Base-by-base conservation (phyloP, 495 filamentous ascomycete genomes). In the Corynascus novoguineensis region DNA sequence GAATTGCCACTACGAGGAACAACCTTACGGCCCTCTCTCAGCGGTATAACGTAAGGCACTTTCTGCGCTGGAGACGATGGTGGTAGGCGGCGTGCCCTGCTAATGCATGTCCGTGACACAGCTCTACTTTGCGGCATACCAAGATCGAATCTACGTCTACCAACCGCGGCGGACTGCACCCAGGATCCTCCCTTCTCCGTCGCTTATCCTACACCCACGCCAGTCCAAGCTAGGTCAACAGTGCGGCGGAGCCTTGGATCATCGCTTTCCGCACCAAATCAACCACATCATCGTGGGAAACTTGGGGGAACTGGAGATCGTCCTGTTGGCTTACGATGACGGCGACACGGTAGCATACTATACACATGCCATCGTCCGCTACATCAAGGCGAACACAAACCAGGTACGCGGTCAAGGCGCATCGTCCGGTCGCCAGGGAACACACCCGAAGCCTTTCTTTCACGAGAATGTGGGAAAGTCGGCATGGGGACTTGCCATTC, bases 401-500 rank as follows among this genome's bases (percentile, higher is more conserved):
- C 46, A 55, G 3, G 19, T 15, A 4, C 50, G 49, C 17, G 32
- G 21, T 8, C 5, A n/a, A 21, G n/a, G 31, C 37, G 45, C 28
- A 46, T 44, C 44, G 12, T 27, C 47, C 14, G 22, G 8, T 8
- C 44, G 21, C n/a, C 28, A 51, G 6, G 21, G 32, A 14, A 32
- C 47, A 9, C 17, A 32, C 11, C 66, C 67, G 29, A 59, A 70
- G 48, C 77, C 83, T 0, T 87, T 92, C 67, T 89, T 95, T 55
- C 80, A 83, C 62, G 78, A 86, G 51, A 87, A 86, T 68, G 90
- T 97, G 19, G 81, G 78, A 1, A 71, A 66, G 25, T 92, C 88
- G 57, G 92, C 90, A 4, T 98, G 93, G 93, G 93, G 93, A 1
- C 65, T 98, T 34, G 88, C 92, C 7, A 80, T 93, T 14, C 92